Percentiles rank a stretch among this genome's conserved stretches.
Evolutionary conservation across 106 monocot species (phyloP).

Genomic region (Amphibolis antarctica): DNA sequence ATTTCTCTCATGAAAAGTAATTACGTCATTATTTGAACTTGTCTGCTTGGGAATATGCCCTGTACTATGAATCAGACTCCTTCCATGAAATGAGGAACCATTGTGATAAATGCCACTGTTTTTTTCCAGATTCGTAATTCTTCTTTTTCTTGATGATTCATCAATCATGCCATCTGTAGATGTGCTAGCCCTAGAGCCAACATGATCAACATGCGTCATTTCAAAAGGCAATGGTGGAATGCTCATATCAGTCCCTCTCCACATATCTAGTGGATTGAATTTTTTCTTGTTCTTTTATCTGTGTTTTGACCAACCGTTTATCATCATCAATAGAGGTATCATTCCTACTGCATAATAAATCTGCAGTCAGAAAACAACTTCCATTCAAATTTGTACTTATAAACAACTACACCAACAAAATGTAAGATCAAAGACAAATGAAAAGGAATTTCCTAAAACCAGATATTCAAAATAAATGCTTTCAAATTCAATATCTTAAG

Average conservation of each 20-base stretch:
- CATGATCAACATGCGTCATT: not conserved
- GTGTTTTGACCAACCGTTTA: too few species aligned
- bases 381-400: too few species aligned
- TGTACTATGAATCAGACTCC: slow-evolving; percentile 1
- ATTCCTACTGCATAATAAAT: too few species aligned
- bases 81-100: not conserved
- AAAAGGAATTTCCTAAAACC: too few species aligned
- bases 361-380: too few species aligned
- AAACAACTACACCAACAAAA: too few species aligned
- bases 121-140: slow-evolving; percentile 4
- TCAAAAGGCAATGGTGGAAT: not conserved
- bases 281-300: not conserved
- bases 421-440: too few species aligned
- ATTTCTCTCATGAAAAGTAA: not conserved
- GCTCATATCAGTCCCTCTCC: not conserved
- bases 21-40: not conserved
- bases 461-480: too few species aligned
- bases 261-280: not conserved
- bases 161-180: slow-evolving; percentile 6
- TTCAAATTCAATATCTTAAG: too few species aligned
- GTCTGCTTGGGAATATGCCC: slow-evolving; percentile 1
- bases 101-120: slow-evolving; percentile 2
- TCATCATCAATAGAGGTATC: too few species aligned
- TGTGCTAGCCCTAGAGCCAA: slow-evolving; percentile 1
- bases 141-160: slow-evolving; percentile 33